A percentile compares a stretch with the other conserved stretches of the same genome.
Evolutionary conservation across 768 basidiomycete species (phyloP).

Genomic region (Boletellus emodensis): DNA sequence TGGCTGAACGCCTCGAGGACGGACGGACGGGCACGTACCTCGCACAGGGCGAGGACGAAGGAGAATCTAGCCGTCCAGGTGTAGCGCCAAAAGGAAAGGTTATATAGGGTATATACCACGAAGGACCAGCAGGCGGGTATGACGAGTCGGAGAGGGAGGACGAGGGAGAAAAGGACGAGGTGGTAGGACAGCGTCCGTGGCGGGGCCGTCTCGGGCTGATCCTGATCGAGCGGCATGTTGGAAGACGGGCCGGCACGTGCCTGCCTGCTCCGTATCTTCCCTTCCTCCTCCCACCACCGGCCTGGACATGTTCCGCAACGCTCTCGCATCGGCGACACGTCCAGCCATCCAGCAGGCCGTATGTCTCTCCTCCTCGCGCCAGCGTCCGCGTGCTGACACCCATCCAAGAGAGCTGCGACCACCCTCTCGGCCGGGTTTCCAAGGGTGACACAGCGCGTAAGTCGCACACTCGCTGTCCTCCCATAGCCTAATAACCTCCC

Average conservation of each 20-base stretch:
- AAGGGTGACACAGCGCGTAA: constrained; percentile 65
- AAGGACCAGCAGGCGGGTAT: constrained; percentile 66
- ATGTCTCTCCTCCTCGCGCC: constrained; percentile 24
- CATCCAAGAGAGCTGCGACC: constrained; percentile 60
- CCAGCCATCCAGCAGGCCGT: constrained; percentile 52
- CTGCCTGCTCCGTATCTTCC: constrained; percentile 28
- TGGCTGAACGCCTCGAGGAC: background rate
- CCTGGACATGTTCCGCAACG: constrained; percentile 59
- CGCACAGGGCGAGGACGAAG: constrained; percentile 53
- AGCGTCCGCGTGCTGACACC: constrained; percentile 1
- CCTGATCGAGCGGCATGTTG: background rate
- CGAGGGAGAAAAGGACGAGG: constrained; percentile 49
- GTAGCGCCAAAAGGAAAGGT: constrained; percentile 41
- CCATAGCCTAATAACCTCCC: constrained; percentile 7
- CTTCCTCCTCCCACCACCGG: constrained; percentile 13
- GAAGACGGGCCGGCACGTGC: constrained; percentile 6
- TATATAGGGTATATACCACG: constrained; percentile 44
- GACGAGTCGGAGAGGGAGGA: constrained; percentile 62
- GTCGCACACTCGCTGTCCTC: constrained; percentile 20
- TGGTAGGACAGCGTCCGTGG: constrained; percentile 52
- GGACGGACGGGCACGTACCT: constrained; percentile 41
- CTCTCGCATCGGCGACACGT: constrained; percentile 53
- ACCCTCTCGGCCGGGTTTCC: constrained; percentile 79
- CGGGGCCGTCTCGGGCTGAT: constrained; percentile 28
- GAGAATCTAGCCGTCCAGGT: constrained; percentile 34